Percentiles rank a stretch among this genome's conserved stretches.
Evolutionary conservation across 768 basidiomycete species (phyloP).

Genomic region (Neoboletus subvelutipes): DNA sequence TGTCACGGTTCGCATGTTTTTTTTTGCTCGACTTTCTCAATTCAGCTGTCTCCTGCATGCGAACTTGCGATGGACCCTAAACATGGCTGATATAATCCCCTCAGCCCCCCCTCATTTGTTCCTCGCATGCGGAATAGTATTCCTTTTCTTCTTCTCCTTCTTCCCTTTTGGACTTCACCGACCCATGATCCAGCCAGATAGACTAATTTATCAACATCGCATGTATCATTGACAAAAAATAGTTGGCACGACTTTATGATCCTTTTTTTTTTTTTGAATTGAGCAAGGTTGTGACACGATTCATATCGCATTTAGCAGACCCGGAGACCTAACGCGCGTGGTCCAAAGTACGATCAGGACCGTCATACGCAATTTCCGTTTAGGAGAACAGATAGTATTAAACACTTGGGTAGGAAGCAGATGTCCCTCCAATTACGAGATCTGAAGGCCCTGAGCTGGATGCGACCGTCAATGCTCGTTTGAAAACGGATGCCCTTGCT

Average conservation of each 20-base stretch:
- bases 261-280: too few relatives aligned
- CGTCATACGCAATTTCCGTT: not conserved
- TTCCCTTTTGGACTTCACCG: not conserved
- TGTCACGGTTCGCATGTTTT: not conserved
- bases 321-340: not conserved
- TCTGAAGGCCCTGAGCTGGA: too few relatives aligned
- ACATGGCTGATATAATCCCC: not conserved
- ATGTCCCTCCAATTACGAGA: too few relatives aligned
- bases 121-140: not conserved
- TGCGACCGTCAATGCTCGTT: too few relatives aligned
- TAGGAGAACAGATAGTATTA: not conserved
- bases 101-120: not conserved
- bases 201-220: conserved; percentile 21
- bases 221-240: not conserved
- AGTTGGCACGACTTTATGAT: not conserved
- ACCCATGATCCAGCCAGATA: conserved; percentile 12
- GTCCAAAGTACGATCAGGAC: not conserved
- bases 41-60: not conserved
- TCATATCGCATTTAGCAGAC: not conserved
- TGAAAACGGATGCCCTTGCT: too few relatives aligned
- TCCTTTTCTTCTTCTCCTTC: not conserved
- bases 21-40: not conserved
- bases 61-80: conserved; percentile 14
- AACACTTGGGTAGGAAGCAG: not conserved
- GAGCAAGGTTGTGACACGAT: not conserved